A percentile compares a stretch with the other conserved stretches of the same genome.
phyloP scores from a whole-genome alignment of 225 moss, liverwort and hornwort species.

The Marchantia polymorpha region DNA sequence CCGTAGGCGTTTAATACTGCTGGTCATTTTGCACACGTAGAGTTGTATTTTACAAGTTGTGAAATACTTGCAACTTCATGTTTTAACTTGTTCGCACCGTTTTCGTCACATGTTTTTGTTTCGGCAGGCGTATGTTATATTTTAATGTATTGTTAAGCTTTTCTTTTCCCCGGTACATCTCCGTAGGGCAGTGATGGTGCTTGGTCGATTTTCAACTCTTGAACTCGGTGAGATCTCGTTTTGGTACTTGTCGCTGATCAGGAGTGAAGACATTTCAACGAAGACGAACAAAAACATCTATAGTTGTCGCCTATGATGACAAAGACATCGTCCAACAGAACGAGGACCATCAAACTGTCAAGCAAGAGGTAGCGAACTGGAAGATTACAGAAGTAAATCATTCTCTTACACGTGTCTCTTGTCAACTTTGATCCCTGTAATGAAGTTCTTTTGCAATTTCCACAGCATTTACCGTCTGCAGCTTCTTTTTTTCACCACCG shows the following conservation, averaged over 20 bases:
- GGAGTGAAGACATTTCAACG: slow-evolving; percentile 11
- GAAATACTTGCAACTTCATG: too few species aligned
- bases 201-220: too few species aligned
- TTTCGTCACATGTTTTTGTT: background rate
- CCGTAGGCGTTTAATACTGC: too few species aligned
- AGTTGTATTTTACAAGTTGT: too few species aligned
- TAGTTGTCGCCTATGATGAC: slow-evolving; percentile 18
- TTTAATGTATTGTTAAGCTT: background rate
- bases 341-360: background rate
- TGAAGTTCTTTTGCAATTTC: background rate
- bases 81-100: background rate
- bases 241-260: background rate
- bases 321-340: slow-evolving; percentile 12
- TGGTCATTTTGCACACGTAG: too few species aligned
- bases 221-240: background rate
- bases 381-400: background rate
- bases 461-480: too few species aligned
- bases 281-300: slow-evolving; percentile 23
- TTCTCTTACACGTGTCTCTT: background rate
- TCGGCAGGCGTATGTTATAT: too few species aligned
- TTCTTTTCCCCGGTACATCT: too few species aligned
- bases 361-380: slow-evolving; percentile 27
- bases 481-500: too few species aligned
- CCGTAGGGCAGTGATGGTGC: background rate
- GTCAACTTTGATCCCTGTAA: background rate